A percentile compares a stretch with the other conserved stretches of the same genome.
These are phyloP conservation scores for Diplotaxis tenuifolia DNA, from an alignment of 345 rosid species.

Conservation along the genomic window DNA sequence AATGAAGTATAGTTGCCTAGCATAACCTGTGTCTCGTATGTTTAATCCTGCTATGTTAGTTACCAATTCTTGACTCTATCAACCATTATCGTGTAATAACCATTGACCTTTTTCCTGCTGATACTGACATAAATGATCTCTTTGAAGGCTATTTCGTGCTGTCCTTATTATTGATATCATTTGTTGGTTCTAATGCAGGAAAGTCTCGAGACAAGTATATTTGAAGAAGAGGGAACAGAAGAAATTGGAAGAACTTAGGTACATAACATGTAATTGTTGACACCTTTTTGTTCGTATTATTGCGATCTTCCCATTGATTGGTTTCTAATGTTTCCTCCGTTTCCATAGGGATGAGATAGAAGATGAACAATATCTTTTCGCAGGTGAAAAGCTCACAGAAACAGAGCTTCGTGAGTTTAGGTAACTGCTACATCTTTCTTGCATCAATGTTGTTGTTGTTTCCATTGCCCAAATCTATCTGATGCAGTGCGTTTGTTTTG, in stretches of 20 bases:
- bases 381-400: slow-evolving; percentile 70
- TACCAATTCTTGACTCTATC: slow-evolving; percentile 11
- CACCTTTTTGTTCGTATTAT: not conserved
- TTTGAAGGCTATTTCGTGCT: slow-evolving; percentile 11
- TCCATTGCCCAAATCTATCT: not conserved
- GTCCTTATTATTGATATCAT: slow-evolving; percentile 21
- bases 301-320: slow-evolving; percentile 8
- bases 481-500: slow-evolving; percentile 1
- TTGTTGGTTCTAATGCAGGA: slow-evolving; percentile 45
- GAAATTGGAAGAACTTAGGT: slow-evolving; percentile 94
- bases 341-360: slow-evolving; percentile 75
- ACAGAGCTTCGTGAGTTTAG: slow-evolving; percentile 61
- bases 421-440: slow-evolving; percentile 41
- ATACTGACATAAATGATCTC: slow-evolving; percentile 14
- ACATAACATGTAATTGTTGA: slow-evolving; percentile 12
- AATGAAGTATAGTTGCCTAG: slow-evolving; percentile 22
- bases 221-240: slow-evolving; percentile 95
- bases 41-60: not conserved
- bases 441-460: slow-evolving; percentile 10
- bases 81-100: not conserved
- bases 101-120: not conserved
- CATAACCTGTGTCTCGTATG: not conserved
- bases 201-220: slow-evolving; percentile 88
- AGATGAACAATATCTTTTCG: slow-evolving; percentile 85
- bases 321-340: slow-evolving; percentile 14